Conservation (phyloP, 2,329 filamentous ascomycete genomes). For the Pestalotiopsis sp. region DNA sequence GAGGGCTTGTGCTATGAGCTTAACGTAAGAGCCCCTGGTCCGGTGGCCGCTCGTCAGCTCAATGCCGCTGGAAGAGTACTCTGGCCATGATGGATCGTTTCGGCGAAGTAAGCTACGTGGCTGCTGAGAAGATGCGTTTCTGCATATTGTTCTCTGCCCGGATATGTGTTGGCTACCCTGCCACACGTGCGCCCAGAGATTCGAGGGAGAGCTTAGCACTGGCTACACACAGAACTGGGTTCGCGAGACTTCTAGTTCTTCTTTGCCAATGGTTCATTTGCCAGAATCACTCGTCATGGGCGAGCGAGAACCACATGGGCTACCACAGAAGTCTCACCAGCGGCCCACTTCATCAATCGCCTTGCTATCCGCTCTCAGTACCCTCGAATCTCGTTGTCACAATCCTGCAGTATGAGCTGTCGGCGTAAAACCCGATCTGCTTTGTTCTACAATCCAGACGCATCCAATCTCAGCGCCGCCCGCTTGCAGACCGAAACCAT, state of each 20-base stretch:
- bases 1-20: constrained; percentile 73
- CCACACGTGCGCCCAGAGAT: constrained; percentile 27
- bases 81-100: constrained; percentile 44
- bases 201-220: constrained; percentile 45
- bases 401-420: constrained; percentile 21
- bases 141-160: constrained; percentile 16
- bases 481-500: constrained; percentile 42
- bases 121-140: constrained; percentile 30
- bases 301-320: constrained; percentile 43
- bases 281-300: constrained; percentile 43
- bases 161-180: constrained; percentile 21
- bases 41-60: constrained; percentile 75
- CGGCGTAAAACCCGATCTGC: constrained; percentile 24
- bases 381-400: constrained; percentile 34
- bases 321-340: constrained; percentile 48
- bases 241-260: constrained; percentile 35
- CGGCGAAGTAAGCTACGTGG: constrained; percentile 24
- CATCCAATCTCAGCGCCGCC: constrained; percentile 29
- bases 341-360: constrained; percentile 36
- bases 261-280: constrained; percentile 34
- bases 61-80: constrained; percentile 65
- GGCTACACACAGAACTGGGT: constrained; percentile 52
- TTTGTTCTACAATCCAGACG: constrained; percentile 18
- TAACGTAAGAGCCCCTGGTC: constrained; percentile 71
- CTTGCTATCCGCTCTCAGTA: constrained; percentile 46